A percentile compares a stretch with the other conserved stretches of the same genome.
phyloP scores from a whole-genome alignment of 768 basidiomycete genomes.

The Mycena olivaceomarginata region DNA sequence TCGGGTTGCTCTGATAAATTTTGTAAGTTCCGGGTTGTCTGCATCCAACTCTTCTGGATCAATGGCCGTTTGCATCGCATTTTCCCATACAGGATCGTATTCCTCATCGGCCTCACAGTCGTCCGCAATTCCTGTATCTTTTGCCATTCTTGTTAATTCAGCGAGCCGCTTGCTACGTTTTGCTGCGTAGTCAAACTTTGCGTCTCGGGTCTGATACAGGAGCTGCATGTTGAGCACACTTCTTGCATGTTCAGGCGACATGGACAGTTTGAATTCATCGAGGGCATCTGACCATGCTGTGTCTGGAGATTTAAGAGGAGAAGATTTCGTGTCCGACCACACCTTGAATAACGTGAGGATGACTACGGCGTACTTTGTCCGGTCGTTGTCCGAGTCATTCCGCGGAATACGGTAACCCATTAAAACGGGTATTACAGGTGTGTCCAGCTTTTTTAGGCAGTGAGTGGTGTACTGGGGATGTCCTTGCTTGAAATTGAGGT shows the following conservation, averaged over 20 bases:
- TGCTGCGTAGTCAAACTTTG: no score
- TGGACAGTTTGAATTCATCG: neutral
- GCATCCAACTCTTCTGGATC: neutral
- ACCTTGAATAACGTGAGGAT: no score
- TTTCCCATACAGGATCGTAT: conserved; percentile 23
- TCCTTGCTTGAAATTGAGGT: no score
- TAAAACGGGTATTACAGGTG: conserved; percentile 4
- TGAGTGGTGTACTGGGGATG: no score
- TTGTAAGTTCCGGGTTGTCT: neutral
- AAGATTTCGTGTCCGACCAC: no score
- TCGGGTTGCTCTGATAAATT: neutral
- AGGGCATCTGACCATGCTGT: conserved; percentile 16
- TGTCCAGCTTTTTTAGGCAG: conserved; percentile 22
- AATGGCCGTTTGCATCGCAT: conserved; percentile 12
- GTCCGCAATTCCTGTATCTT: neutral
- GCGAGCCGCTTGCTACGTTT: no score
- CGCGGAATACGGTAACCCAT: conserved; percentile 33
- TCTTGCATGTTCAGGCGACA: conserved; percentile 1
- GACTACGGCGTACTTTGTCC: no score
- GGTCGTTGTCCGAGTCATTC: conserved; percentile 25
- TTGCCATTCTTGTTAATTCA: conserved; percentile 2
- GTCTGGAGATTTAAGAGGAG: no score
- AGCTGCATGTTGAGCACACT: conserved; percentile 33
- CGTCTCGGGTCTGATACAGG: conserved; percentile 30
- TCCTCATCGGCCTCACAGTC: neutral